Evolutionary conservation across 2,329 filamentous ascomycete genomes (phyloP), one percentile per base, ranked within the genome.

Genomic region (Colletotrichum graminicola): DNA sequence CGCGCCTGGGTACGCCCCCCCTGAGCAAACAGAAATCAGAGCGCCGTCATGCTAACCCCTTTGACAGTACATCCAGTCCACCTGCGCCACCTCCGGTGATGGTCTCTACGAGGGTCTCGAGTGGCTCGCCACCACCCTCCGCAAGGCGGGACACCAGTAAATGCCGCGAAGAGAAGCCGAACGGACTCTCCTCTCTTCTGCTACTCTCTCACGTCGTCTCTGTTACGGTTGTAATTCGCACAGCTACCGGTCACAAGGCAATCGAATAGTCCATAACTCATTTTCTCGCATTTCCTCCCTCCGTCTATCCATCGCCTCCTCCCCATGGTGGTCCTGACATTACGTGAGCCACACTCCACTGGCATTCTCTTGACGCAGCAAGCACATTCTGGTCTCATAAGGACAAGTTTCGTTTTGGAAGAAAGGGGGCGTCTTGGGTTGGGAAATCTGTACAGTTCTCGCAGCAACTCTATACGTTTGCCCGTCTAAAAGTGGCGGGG

Each of bases 101-200:
- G 95, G 95, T 94, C 93, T 98, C 80, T 98, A 98, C 86, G 95
- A 98, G 88, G 95, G 95, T 91, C 94, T 98, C 80, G 95, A 95
- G 87, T 95, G 93, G 93, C 91, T 95, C 81, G 92, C 92, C 83
- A 92, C 90, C 83, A 93, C 92, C 80, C 91, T 96, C 84, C 90
- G 92, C 84, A 95, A 95, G 89, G 86, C 88, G 79, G 88, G 88
- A 79, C 87, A 89, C 80, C 85, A 89, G 84, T 91, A 90, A 85
- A 86, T 78, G 78, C 76, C 75, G 74, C 73, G 64, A 75, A 72
- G 73, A 76, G 74, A 75, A 73, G 74, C 75, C 78, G 75, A 76
- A 77, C 77, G 74, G 67, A 71, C 66, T 68, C 47, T 4, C 79
- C 75, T 78, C 78, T 75, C 76, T 78, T 78, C 75, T 79, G 75